Percentiles rank a stretch among this genome's conserved stretches.
phyloP scores from a whole-genome alignment of 2,329 filamentous ascomycete species.

The Neofusicoccum sp. region DNA sequence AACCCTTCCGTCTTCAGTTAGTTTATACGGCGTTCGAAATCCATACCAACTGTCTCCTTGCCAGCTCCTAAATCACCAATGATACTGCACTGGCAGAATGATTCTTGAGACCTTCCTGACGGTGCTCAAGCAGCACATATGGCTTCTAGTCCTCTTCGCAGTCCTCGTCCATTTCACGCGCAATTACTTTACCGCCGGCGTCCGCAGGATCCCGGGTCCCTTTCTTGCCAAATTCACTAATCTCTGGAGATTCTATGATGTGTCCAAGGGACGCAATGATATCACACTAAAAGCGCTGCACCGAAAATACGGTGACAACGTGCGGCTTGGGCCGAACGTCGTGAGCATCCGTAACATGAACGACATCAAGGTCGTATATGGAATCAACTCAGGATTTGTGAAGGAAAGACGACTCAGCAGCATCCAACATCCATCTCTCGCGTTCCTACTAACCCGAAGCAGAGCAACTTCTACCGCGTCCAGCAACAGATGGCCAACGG shows the following conservation, averaged over 20 bases:
- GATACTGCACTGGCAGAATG: background rate
- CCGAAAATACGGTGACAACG: constrained; percentile 68
- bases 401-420: background rate
- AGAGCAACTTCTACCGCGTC: constrained; percentile 8
- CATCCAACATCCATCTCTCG: background rate
- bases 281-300: constrained; percentile 48
- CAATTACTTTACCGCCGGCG: background rate
- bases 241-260: constrained; percentile 66
- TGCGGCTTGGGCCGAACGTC: constrained; percentile 77
- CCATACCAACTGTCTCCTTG: background rate
- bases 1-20: background rate
- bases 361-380: constrained; percentile 55
- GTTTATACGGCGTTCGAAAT: background rate
- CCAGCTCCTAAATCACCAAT: background rate
- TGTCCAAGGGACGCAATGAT: constrained; percentile 22
- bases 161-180: background rate
- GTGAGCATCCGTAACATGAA: constrained; percentile 39
- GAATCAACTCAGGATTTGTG: constrained; percentile 58
- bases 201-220: constrained; percentile 54
- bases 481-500: constrained; percentile 5
- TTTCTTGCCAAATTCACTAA: constrained; percentile 65
- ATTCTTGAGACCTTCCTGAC: background rate
- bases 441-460: background rate
- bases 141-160: background rate
- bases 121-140: background rate